Base-by-base conservation (phyloP, 768 basidiomycete species). In the Mycena vitilis region DNA sequence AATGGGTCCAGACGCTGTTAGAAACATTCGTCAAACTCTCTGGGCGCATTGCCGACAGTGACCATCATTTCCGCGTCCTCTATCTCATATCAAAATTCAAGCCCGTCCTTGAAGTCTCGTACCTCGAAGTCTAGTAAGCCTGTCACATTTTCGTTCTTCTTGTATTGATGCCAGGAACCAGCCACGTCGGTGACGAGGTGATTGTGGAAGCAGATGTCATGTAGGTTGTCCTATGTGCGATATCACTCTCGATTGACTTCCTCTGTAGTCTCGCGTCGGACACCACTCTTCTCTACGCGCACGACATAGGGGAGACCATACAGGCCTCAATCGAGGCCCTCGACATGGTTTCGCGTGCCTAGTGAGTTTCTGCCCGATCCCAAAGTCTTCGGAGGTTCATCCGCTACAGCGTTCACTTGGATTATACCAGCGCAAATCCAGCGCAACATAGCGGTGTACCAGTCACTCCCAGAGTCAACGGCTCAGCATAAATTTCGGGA, bases 11-110 rank as follows among this genome's bases (percentile, higher is more conserved):
- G 13, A 72, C 71, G 3, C 30, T 72, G n/a, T 60, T 72, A 10
- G 67, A 72, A 37, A 72, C 69, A 38, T 72, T 72, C 25, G 61
- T 58, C 45, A 72, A 72, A 57, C 71, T 72, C 18, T 72, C 71
- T 3, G 71, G 71, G 8, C 63, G 56, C 23, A 72, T 72, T 38
- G 71, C 71, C 8, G 66, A 61, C 64, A 62, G 44, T 57, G 71
- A 72, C 25, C 67, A 72, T 16, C 64, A 68, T 25, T 68, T 65
- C 53, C 63, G 71, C 11, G 45, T 72, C 38, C 60, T 69, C 1
- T 72, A 72, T 56, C 71, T 72, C 7, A 62, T 72, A 12, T 66
- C 45, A 16, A 45, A 51, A 16, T 72, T 72, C 56, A 40, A 69
- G 23, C 71, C 71, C 20, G 71, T 72, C 11, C 36, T 59, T 8